Evolutionary conservation across 2,329 filamentous ascomycete species (phyloP).

Genomic region (Trichoderma sp.): DNA sequence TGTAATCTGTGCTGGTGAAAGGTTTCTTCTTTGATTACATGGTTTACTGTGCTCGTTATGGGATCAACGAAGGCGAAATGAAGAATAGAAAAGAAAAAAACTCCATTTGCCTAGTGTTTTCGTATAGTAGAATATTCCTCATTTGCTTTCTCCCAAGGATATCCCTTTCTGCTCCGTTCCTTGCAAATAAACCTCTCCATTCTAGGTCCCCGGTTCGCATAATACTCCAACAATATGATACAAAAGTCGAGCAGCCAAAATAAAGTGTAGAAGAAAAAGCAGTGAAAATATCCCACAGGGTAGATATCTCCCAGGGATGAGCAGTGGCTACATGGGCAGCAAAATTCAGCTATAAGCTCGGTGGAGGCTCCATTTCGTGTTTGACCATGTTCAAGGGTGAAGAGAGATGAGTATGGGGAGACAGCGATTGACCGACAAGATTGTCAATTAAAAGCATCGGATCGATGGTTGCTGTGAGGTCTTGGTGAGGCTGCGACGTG

Average conservation of each 20-base stretch:
- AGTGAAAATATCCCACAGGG: background rate
- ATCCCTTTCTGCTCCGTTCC: background rate
- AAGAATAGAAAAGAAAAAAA: background rate
- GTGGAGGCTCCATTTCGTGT: background rate
- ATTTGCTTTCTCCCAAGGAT: background rate
- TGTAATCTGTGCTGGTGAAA: too few species aligned
- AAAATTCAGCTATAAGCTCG: background rate
- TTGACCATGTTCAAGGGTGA: background rate
- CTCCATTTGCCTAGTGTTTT: background rate
- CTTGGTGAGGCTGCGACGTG: background rate
- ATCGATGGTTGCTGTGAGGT: conserved; percentile 5
- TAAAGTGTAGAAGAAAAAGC: background rate
- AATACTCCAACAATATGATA: background rate
- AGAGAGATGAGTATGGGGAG: background rate
- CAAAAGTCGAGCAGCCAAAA: background rate
- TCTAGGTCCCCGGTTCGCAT: too few species aligned
- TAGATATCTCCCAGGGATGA: background rate
- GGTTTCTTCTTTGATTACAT: too few species aligned
- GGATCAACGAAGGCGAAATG: background rate
- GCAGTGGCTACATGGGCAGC: too few species aligned
- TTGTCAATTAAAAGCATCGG: background rate
- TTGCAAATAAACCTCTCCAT: background rate
- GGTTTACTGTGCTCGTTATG: too few species aligned
- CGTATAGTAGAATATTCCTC: background rate
- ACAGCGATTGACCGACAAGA: background rate